Conservation (phyloP, 2,329 filamentous ascomycete species). For the Monosporascus sp. region DNA sequence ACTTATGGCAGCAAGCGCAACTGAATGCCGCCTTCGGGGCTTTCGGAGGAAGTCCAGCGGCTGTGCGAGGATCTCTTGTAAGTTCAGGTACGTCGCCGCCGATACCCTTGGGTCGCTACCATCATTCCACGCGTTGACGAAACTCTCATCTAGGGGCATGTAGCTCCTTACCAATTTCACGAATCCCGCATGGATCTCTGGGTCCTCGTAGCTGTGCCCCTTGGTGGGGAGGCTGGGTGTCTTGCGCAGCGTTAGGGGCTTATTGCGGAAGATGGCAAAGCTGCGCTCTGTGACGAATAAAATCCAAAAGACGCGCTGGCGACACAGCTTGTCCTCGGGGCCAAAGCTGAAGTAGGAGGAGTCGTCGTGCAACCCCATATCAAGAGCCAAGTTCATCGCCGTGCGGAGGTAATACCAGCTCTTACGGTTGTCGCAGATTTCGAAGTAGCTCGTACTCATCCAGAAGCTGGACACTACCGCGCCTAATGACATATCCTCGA, state of each 20-base stretch:
- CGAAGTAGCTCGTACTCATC: constrained; percentile 55
- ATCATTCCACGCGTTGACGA: constrained; percentile 61
- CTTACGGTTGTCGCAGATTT: constrained; percentile 55
- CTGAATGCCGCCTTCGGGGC: constrained; percentile 1
- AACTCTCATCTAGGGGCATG: constrained; percentile 57
- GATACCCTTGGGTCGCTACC: constrained; percentile 33
- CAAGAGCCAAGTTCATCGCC: constrained; percentile 53
- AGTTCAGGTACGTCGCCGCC: constrained; percentile 27
- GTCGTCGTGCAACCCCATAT: constrained; percentile 55
- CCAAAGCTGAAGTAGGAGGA: constrained; percentile 43
- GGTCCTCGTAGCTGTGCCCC: constrained; percentile 45
- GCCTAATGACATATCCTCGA: constrained; percentile 47
- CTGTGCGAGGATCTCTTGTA: constrained; percentile 29
- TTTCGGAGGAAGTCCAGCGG: constrained; percentile 26
- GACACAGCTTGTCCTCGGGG: constrained; percentile 46
- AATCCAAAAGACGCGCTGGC: constrained; percentile 55
- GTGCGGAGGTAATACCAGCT: constrained; percentile 59
- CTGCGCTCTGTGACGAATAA: constrained; percentile 58
- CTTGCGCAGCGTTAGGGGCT: constrained; percentile 55
- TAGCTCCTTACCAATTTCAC: constrained; percentile 56
- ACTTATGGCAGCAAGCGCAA: too few species aligned
- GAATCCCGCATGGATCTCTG: constrained; percentile 51
- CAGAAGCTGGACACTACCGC: constrained; percentile 60
- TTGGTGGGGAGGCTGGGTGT: constrained; percentile 50
- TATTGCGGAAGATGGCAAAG: constrained; percentile 58